Evolutionary conservation across 345 rosid genomes (phyloP).

Genomic region (Aegle marmelos): DNA sequence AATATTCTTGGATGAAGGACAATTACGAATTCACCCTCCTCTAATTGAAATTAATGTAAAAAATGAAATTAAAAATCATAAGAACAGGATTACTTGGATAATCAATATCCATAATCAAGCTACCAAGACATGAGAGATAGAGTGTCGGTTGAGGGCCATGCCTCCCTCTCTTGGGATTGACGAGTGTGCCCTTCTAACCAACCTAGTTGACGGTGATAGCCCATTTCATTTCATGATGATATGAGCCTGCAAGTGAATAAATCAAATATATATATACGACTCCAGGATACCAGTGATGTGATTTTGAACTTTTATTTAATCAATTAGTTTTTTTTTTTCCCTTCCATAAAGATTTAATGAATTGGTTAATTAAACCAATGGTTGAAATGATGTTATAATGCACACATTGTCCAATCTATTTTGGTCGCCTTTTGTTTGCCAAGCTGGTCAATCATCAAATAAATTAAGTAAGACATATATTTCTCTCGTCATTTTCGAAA

Average conservation of each 20-base stretch:
- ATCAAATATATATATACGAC: not conserved
- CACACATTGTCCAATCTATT: not conserved
- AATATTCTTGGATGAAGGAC: slow-evolving; percentile 10
- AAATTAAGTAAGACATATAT: no score
- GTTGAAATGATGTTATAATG: not conserved
- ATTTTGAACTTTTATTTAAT: not conserved
- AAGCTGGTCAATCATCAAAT: not conserved
- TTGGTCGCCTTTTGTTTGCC: not conserved
- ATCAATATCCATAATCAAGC: not conserved
- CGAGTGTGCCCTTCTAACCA: slow-evolving; percentile 19
- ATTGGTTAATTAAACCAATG: not conserved
- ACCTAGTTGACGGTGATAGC: not conserved
- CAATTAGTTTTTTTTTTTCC: not conserved
- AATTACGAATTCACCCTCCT: slow-evolving; percentile 13
- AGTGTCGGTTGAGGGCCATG: slow-evolving; percentile 23
- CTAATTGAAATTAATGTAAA: not conserved
- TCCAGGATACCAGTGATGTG: not conserved
- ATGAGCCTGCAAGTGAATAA: not conserved
- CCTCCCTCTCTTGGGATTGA: slow-evolving; percentile 21
- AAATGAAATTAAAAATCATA: no score
- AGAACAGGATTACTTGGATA: not conserved
- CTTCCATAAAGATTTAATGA: not conserved
- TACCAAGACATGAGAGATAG: slow-evolving; percentile 10
- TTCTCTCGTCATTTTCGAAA: no score
- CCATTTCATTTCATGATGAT: not conserved